Percentiles rank a stretch among this genome's conserved stretches.
These are phyloP conservation scores for Coccomyxa subellipsoidea DNA, from an alignment of 163 green algal genomes.

Conservation along the genomic window DNA sequence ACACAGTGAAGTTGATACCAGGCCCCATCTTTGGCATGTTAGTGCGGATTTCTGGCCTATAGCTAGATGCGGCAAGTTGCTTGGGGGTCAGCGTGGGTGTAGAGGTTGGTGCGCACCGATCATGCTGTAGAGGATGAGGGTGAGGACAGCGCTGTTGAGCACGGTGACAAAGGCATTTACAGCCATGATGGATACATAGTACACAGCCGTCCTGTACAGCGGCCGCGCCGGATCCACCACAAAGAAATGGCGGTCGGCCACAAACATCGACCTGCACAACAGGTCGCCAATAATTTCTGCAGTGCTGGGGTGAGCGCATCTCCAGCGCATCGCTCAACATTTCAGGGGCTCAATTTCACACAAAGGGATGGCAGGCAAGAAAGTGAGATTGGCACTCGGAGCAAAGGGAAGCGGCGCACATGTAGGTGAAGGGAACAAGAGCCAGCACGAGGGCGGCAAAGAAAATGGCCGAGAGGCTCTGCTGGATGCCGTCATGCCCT, in stretches of 20 bases:
- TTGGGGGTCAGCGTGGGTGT: too few species aligned
- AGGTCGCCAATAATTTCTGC: too few species aligned
- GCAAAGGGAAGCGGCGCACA: neutral
- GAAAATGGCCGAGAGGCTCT: conserved; percentile 12
- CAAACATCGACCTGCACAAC: neutral
- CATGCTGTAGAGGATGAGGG: conserved; percentile 11
- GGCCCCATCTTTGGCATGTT: too few species aligned
- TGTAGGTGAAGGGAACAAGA: conserved; percentile 19
- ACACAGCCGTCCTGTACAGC: conserved; percentile 15
- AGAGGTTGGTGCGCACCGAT: neutral
- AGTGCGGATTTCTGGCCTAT: too few species aligned
- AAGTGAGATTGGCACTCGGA: too few species aligned
- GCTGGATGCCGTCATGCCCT: neutral
- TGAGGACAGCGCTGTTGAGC: conserved; percentile 5
- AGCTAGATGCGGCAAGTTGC: too few species aligned
- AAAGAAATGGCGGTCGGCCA: conserved; percentile 11
- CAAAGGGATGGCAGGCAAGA: too few species aligned
- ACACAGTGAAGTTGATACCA: too few species aligned
- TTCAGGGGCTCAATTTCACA: too few species aligned
- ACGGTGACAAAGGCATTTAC: conserved; percentile 5
- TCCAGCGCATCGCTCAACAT: too few species aligned
- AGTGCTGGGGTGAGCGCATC: too few species aligned
- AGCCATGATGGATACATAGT: conserved; percentile 15
- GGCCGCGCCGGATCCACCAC: neutral
- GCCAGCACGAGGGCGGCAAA: neutral